A percentile compares a stretch with the other conserved stretches of the same genome.
phyloP scores from a whole-genome alignment of 139 green algal species.

The Asterochloris sp. region DNA sequence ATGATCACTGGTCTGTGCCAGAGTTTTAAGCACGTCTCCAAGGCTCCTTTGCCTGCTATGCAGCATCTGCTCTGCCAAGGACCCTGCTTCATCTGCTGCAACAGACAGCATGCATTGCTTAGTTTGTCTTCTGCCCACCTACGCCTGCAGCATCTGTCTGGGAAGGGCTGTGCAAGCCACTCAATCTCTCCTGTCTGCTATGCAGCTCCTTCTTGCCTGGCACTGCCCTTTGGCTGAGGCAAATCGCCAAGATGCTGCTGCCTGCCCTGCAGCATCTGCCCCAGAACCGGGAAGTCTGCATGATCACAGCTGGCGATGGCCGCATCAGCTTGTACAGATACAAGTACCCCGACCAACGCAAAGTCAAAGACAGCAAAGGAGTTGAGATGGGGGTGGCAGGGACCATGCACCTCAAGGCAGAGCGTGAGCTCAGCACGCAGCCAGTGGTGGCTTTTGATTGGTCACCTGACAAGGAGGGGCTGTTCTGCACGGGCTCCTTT shows the following conservation, averaged over 20 bases:
- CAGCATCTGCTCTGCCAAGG: no score
- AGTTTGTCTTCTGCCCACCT: no score
- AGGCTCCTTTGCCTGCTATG: no score
- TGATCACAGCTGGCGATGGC: slow-evolving; percentile 74
- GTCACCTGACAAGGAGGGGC: slow-evolving; percentile 78
- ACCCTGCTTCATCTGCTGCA: no score
- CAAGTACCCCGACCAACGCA: slow-evolving; percentile 84
- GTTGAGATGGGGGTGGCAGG: slow-evolving; percentile 67
- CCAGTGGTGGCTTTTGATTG: slow-evolving; percentile 81
- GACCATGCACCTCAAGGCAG: slow-evolving; percentile 61
- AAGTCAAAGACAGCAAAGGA: slow-evolving; percentile 68
- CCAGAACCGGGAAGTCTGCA: slow-evolving; percentile 84
- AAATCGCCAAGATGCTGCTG: slow-evolving; percentile 12
- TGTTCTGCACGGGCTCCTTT: slow-evolving; percentile 77
- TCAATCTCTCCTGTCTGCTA: no score
- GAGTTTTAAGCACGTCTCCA: no score
- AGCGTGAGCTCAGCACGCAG: slow-evolving; percentile 64
- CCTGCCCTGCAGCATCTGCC: slow-evolving; percentile 56
- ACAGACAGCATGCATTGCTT: no score
- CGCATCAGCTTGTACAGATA: slow-evolving; percentile 86
- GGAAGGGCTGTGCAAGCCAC: no score
- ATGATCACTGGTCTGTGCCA: no score
- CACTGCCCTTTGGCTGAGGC: background rate
- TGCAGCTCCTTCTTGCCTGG: no score
- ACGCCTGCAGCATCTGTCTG: no score